Conservation (phyloP, 2,329 filamentous ascomycete genomes). For the Fusarium subglutinans region DNA sequence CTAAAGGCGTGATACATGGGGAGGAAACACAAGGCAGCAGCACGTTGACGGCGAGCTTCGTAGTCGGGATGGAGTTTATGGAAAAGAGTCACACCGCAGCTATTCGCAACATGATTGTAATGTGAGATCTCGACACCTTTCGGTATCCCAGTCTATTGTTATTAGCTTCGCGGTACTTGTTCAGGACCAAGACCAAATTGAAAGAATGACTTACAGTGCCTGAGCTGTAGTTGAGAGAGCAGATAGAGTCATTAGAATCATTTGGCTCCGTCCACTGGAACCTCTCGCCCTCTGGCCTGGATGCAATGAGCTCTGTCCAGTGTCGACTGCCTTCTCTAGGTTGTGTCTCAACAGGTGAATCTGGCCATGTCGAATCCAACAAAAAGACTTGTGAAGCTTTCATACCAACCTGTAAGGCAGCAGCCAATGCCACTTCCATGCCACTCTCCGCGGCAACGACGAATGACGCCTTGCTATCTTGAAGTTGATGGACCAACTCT, state of each 20-base stretch:
- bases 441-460: constrained; percentile 70
- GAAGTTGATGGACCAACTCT: constrained; percentile 79
- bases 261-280: constrained; percentile 72
- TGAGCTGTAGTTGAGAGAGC: constrained; percentile 81
- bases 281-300: constrained; percentile 58
- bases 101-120: constrained; percentile 78
- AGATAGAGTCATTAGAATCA: constrained; percentile 61
- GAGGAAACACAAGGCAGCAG: constrained; percentile 70
- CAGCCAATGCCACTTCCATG: constrained; percentile 72
- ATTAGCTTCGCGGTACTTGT: not conserved
- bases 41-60: constrained; percentile 50
- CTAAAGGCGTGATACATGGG: constrained; percentile 81
- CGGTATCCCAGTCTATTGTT: constrained; percentile 72
- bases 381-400: constrained; percentile 66
- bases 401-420: constrained; percentile 68
- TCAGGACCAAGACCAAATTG: too few species aligned
- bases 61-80: constrained; percentile 60
- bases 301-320: constrained; percentile 71
- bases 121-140: constrained; percentile 89
- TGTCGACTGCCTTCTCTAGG: constrained; percentile 50
- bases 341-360: constrained; percentile 45
- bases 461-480: constrained; percentile 74
- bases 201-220: constrained; percentile 60
- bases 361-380: constrained; percentile 67
- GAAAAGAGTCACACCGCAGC: constrained; percentile 62